phyloP scores from a whole-genome alignment of 768 basidiomycete genomes.

The Boletus rubropictus region DNA sequence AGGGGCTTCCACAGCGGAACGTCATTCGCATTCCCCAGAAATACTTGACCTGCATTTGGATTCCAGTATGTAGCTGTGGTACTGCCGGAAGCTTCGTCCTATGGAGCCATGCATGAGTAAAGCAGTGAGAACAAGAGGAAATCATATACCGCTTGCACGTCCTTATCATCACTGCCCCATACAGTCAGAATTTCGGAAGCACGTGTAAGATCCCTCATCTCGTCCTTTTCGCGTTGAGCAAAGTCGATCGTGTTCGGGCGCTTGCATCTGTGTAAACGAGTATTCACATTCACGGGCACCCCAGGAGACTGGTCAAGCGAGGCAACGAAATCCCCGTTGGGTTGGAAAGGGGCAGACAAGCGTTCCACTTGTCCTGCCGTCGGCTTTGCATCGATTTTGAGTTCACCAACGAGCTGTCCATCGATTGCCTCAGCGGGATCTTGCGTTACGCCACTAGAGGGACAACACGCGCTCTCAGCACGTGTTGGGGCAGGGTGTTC shows the following conservation, averaged over 20 bases:
- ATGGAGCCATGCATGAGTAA: constrained; percentile 2
- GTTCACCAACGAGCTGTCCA: constrained; percentile 20
- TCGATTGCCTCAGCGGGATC: constrained; percentile 32
- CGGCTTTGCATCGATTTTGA: constrained; percentile 19
- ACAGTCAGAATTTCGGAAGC: constrained; percentile 71
- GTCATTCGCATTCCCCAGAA: constrained; percentile 79
- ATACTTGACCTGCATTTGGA: constrained; percentile 59
- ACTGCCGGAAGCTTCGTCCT: constrained; percentile 25
- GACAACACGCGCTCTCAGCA: neutral
- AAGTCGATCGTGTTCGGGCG: constrained; percentile 68
- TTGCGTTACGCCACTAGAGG: constrained; percentile 2
- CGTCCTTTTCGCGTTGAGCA: constrained; percentile 77
- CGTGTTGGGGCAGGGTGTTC: constrained; percentile 3
- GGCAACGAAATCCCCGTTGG: neutral
- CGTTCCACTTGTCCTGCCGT: neutral
- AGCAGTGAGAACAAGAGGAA: neutral
- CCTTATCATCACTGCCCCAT: constrained; percentile 17
- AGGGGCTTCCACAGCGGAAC: constrained; percentile 48
- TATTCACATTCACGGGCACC: constrained; percentile 1
- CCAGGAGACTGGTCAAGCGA: neutral
- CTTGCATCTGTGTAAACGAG: constrained; percentile 25
- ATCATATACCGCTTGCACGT: constrained; percentile 9
- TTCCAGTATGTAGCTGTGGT: constrained; percentile 45
- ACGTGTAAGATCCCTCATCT: constrained; percentile 83
- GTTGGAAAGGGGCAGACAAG: neutral